A percentile compares a stretch with the other conserved stretches of the same genome.
Conservation (phyloP, 164 flowering plant species). For the Euptelea pleiosperma region DNA sequence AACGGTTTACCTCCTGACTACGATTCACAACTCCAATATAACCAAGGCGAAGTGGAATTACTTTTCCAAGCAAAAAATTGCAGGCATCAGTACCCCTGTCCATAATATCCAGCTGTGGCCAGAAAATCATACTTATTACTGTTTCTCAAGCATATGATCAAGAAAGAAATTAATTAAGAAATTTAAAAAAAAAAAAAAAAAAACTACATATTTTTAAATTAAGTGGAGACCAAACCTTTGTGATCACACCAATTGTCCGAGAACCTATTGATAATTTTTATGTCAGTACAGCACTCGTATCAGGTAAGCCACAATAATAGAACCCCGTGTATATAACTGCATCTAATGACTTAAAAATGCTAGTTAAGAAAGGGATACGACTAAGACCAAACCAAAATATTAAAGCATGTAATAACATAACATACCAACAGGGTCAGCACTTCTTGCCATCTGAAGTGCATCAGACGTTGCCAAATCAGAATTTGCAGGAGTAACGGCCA, state of each 20-base stretch:
- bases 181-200: neutral
- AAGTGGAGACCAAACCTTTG: slow-evolving; percentile 37
- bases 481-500: slow-evolving; percentile 62
- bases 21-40: slow-evolving; percentile 57
- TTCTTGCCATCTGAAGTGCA: slow-evolving; percentile 54
- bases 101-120: slow-evolving; percentile 51
- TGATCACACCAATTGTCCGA: slow-evolving; percentile 56
- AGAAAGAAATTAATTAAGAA: slow-evolving; percentile 1
- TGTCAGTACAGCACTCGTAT: slow-evolving; percentile 1
- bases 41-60: slow-evolving; percentile 57
- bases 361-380: neutral
- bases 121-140: slow-evolving; percentile 1
- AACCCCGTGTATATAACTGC: too few relatives aligned
- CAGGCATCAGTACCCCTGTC: slow-evolving; percentile 57
- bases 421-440: slow-evolving; percentile 53
- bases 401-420: neutral
- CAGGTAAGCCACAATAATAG: neutral
- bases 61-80: slow-evolving; percentile 53
- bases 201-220: neutral
- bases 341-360: neutral
- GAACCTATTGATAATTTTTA: slow-evolving; percentile 29
- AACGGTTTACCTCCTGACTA: slow-evolving; percentile 48
- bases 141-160: neutral
- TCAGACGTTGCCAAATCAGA: slow-evolving; percentile 57
- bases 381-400: neutral